Evolutionary conservation across 176 grass and related monocot genomes (phyloP), one percentile per base, ranked within the genome.

Genomic region (Oryza meridionalis): DNA sequence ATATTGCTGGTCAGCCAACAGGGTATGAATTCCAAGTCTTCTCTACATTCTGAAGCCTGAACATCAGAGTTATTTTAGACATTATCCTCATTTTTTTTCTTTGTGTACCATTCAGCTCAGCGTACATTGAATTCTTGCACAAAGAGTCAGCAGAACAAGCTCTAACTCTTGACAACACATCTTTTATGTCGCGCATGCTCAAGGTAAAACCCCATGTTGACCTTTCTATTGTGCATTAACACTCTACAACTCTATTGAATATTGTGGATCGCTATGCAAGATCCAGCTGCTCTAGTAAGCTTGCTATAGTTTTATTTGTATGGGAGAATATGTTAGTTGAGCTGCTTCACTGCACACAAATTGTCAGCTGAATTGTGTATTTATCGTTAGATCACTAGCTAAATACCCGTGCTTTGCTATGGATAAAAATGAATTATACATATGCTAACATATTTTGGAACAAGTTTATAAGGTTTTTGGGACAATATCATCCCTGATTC

Each of bases 101-200:
- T 77, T 78, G 84, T 31, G 19, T 65, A 26, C 33, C 76, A 6
- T 74, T 76, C 91, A 99, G 93, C 51, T 94, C 88, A 33, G 96
- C 96, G 0, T 94, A 96, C 64, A 84, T 99, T 19, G 96, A 99
- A 70, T 99, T 99, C 58, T 81, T 92, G 70, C 90, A 90, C 53
- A 99, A 96, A 86, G 93, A 99, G 86, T 90, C 96, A 58, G 89
- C 90, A 45, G 96, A 96, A 63, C 75, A 87, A 65, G 96, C 96
- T 47, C 72, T 99, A 81, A 83, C 84, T 12, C 76, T 99, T 66
- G 94, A 99, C 3, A 91, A 93, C 11, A 94, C 93, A 49, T 99
- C 96, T 75, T 99, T 99, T 75, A 99, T 99, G 96, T 99, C 91
- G 21, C 96, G 96, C 53, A 92, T 99, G 87, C 66, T 99, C 38